Base-by-base conservation (phyloP, 2,329 filamentous ascomycete species). In the Aspergillus brasiliensis region DNA sequence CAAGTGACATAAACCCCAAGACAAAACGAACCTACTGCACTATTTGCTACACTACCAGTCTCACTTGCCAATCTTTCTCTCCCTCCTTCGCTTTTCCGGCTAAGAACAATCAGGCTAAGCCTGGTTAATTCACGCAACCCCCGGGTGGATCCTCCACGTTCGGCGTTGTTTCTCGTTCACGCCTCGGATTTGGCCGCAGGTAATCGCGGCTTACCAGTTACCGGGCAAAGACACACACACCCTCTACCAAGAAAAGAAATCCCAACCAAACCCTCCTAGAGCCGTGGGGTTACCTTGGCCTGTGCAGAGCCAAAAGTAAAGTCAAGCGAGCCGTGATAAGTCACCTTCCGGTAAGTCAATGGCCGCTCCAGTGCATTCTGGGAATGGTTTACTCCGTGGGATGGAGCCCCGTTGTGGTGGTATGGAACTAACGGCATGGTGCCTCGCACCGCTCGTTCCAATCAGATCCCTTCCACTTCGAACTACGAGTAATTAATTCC, bases 111-210 rank as follows among this genome's bases (percentile, higher is more conserved):
- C 42, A 54, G 37, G 27, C 19, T 34, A 34, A 28, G 23, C 34
- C 19, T 25, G 37, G 15, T 42, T 15, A 59, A 61, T 59, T 61
- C 59, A 55, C 59, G 59, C 59, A 38, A 40, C 15, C 27, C 28
- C 19, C 25, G 7, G 13, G 44, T 57, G 59, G 56, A 57, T 51
- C 53, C 51, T 62, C 62, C 60, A 59, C 61, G 58, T 61, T 59
- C 53, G 56, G 53, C 28, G n/a, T 19, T 23, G 19, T 52, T 40
- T 47, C 49, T 51, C 53, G 40, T 58, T 51, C 54, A 34, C 27
- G 60, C 61, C 59, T 63, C 64, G 62, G 62, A 65, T 65, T 58
- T 49, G 58, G 52, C 46, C 51, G 31, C 49, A 59, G 59, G 54
- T 49, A 59, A 62, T 65, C 58, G 58, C 63, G 60, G 58, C 51